phyloP scores from a whole-genome alignment of 1,284 basidiomycete genomes.

The Gymnopus androsaceus region DNA sequence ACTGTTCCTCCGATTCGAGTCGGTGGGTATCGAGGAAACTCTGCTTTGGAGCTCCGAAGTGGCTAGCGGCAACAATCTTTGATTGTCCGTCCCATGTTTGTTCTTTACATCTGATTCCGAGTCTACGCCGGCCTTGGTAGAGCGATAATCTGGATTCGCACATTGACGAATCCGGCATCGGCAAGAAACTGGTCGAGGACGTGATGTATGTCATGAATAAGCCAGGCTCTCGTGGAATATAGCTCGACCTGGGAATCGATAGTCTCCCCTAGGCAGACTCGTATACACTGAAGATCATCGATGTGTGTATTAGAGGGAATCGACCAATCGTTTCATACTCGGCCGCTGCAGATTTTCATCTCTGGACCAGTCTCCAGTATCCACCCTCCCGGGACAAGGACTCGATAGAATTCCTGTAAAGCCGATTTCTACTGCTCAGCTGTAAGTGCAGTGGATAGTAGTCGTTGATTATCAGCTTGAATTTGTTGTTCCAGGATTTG shows the following conservation, averaged over 20 bases:
- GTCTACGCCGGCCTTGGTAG: not conserved
- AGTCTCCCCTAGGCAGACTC: too few species aligned
- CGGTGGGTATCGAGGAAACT: too few species aligned
- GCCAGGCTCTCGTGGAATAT: not conserved
- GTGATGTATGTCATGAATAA: not conserved
- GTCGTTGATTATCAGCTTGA: slow-evolving; percentile 26
- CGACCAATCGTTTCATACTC: not conserved
- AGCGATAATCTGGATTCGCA: not conserved
- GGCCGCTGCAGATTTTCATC: not conserved
- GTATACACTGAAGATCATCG: too few species aligned
- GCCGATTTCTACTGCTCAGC: slow-evolving; percentile 22
- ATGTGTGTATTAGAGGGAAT: too few species aligned
- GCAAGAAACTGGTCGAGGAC: not conserved
- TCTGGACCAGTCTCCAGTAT: not conserved
- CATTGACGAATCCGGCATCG: not conserved
- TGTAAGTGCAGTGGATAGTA: slow-evolving; percentile 22
- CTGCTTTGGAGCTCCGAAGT: too few species aligned
- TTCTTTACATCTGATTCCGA: too few species aligned
- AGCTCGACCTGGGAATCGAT: too few species aligned
- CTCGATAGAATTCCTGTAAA: slow-evolving; percentile 21
- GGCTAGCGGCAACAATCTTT: not conserved
- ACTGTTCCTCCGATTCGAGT: too few species aligned
- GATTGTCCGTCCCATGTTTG: too few species aligned
- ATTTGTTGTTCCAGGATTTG: slow-evolving; percentile 19
- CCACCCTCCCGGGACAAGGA: slow-evolving; percentile 21